phyloP scores from a whole-genome alignment of 352 stramenopile genomes.

The Phytophthora hybrid region DNA sequence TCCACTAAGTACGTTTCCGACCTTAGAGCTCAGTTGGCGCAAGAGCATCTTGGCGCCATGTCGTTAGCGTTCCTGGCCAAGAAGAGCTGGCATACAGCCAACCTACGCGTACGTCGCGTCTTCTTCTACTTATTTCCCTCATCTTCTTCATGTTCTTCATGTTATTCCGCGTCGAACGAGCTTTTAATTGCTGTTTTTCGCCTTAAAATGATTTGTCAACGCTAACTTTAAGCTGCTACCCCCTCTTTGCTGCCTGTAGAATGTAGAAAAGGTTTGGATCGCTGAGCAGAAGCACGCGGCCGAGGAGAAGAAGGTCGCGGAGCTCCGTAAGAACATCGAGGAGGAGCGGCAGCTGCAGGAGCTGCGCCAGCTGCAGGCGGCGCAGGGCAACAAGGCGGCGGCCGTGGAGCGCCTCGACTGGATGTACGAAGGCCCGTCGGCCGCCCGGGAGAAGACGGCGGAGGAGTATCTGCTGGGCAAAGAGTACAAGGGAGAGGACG shows the following conservation, averaged over 20 bases:
- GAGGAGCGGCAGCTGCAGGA: slow-evolving; percentile 97
- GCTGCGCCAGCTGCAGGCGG: slow-evolving; percentile 91
- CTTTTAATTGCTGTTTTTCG: not conserved
- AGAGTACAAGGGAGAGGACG: slow-evolving; percentile 68
- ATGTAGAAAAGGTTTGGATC: slow-evolving; percentile 98
- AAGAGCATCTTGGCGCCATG: slow-evolving; percentile 45
- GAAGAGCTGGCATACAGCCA: slow-evolving; percentile 98
- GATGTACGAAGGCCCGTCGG: slow-evolving; percentile 97
- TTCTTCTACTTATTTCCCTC: not conserved
- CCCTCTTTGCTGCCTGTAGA: slow-evolving; percentile 52
- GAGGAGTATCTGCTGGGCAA: slow-evolving; percentile 96
- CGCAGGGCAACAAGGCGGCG: slow-evolving; percentile 82
- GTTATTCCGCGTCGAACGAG: slow-evolving; percentile 1
- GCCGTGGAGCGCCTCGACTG: slow-evolving; percentile 92
- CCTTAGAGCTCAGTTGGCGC: not conserved
- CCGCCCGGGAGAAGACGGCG: slow-evolving; percentile 62
- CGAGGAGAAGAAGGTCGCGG: slow-evolving; percentile 93
- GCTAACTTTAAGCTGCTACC: not conserved
- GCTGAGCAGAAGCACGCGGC: slow-evolving; percentile 95
- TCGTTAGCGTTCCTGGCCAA: slow-evolving; percentile 95
- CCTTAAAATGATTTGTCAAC: not conserved
- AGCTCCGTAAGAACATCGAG: slow-evolving; percentile 97
- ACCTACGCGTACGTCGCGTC: slow-evolving; percentile 81
- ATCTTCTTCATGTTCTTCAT: not conserved
- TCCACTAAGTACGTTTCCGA: slow-evolving; percentile 2